Evolutionary conservation across 805 yeast genomes (phyloP).

Genomic region (Nakazawaea wickerhamii): DNA sequence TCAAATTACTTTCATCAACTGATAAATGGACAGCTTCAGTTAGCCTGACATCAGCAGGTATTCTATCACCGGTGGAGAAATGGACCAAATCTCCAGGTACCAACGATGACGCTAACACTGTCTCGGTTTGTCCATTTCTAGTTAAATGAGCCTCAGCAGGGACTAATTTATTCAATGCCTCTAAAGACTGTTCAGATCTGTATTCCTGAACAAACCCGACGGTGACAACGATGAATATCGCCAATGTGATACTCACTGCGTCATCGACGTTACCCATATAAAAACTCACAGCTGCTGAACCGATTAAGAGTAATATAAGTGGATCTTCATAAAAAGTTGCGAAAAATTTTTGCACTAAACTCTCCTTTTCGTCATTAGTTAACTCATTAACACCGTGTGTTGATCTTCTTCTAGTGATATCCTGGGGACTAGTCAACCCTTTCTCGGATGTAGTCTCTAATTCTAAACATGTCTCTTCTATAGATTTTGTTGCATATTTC

Average conservation of each 20-base stretch:
- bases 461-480: conserved; percentile 58
- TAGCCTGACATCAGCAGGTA: conserved; percentile 92
- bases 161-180: conserved; percentile 86
- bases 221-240: conserved; percentile 86
- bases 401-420: conserved; percentile 63
- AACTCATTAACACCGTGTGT: conserved; percentile 82
- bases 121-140: conserved; percentile 70
- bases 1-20: conserved; percentile 89
- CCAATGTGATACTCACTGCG: conserved; percentile 88
- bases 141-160: conserved; percentile 96
- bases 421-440: conserved; percentile 70
- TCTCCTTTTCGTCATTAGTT: conserved; percentile 70
- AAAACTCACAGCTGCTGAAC: conserved; percentile 82
- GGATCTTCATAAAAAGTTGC: conserved; percentile 88
- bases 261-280: conserved; percentile 96
- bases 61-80: conserved; percentile 87
- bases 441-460: conserved; percentile 52
- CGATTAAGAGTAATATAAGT: conserved; percentile 78
- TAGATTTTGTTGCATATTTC: conserved; percentile 53
- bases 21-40: conserved; percentile 72
- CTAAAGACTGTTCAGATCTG: conserved; percentile 88
- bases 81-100: conserved; percentile 96
- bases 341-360: conserved; percentile 62
- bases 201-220: conserved; percentile 98
- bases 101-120: conserved; percentile 78